Base-by-base conservation (phyloP, 345 rosid genomes). In the Salix caprea region DNA sequence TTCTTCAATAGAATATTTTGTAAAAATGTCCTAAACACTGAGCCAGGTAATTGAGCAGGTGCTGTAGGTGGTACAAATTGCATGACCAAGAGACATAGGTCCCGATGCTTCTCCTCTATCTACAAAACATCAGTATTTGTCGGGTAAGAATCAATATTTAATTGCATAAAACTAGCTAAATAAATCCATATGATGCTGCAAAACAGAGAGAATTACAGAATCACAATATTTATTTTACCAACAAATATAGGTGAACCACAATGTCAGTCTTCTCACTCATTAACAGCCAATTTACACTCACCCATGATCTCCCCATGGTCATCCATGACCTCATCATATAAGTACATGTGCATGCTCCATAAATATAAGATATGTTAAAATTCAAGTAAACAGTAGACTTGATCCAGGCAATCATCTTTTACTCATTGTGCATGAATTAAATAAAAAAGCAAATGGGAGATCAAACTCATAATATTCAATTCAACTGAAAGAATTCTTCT, bases 91-190 rank as follows among this genome's bases (percentile, higher is more conserved):
- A 88, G 92, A 84, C 98, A 96, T 23, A 96, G 90, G 74, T 91
- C 93, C 81, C 94, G 87, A 75, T 94, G 98, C 90, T 92, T 93
- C 82, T 93, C 98, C 86, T 96, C 99, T 32, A 96, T 96, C 99
- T 95, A 86, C 81, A 80, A 60, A 82, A 68, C 76, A 80, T 5
- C 77, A 36, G n/a, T 15, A 74, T 69, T 30, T 56, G 23, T 23
- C 50, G 70, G 34, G 26, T 65, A 40, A 42, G n/a, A 28, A 42
- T 66, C 24, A 15, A 24, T 52, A 71, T 26, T 36, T 16, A 39
- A 52, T 6, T 65, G 11, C 73, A 76, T 54, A 28, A 65, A 42
- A 1, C 36, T 18, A 67, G 52, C 16, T 24, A 52, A 52, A 52
- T 2, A 52, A 52, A 52, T 19, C 19, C 58, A 52, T 52, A 18